Conservation (phyloP, 139 green algal genomes). For the Asterochloris sp. region DNA sequence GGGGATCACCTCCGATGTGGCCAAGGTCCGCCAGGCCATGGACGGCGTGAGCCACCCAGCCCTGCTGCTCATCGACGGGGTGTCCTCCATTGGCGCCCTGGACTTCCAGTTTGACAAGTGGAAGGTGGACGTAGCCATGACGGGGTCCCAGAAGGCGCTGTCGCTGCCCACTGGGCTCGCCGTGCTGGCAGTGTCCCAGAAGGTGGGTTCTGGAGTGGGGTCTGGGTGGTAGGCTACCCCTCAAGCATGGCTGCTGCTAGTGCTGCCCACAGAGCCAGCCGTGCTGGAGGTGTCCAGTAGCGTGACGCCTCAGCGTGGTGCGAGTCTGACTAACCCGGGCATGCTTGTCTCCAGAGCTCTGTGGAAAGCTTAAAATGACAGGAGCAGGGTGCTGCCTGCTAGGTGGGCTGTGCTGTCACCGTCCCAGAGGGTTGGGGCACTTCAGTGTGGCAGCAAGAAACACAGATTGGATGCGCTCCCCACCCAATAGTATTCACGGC, state of each 20-base stretch:
- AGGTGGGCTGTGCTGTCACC: too few relatives aligned
- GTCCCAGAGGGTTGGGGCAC: too few relatives aligned
- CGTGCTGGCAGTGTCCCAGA: slow-evolving; percentile 79
- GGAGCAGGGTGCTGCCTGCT: too few relatives aligned
- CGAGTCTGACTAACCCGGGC: too few relatives aligned
- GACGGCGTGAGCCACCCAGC: slow-evolving; percentile 75
- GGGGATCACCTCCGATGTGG: slow-evolving; percentile 82
- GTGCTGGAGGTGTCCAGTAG: too few relatives aligned
- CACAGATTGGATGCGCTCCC: too few relatives aligned
- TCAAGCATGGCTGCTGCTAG: background rate
- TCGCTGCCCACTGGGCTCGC: slow-evolving; percentile 92
- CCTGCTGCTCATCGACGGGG: slow-evolving; percentile 90
- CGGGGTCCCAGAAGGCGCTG: slow-evolving; percentile 95
- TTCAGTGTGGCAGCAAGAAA: too few relatives aligned
- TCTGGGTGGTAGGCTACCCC: too few relatives aligned
- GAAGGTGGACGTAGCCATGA: slow-evolving; percentile 95
- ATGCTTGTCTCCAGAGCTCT: too few relatives aligned
- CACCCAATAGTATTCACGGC: too few relatives aligned
- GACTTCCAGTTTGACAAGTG: slow-evolving; percentile 94
- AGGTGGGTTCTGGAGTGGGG: slow-evolving; percentile 38
- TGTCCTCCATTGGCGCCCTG: slow-evolving; percentile 91
- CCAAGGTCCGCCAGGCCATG: slow-evolving; percentile 57
- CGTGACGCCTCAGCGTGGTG: too few relatives aligned
- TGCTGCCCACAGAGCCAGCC: background rate
- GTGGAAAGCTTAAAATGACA: too few relatives aligned